A percentile compares a stretch with the other conserved stretches of the same genome.
Conservation (phyloP, 805 yeast genomes). For the Kazachstania africana region DNA sequence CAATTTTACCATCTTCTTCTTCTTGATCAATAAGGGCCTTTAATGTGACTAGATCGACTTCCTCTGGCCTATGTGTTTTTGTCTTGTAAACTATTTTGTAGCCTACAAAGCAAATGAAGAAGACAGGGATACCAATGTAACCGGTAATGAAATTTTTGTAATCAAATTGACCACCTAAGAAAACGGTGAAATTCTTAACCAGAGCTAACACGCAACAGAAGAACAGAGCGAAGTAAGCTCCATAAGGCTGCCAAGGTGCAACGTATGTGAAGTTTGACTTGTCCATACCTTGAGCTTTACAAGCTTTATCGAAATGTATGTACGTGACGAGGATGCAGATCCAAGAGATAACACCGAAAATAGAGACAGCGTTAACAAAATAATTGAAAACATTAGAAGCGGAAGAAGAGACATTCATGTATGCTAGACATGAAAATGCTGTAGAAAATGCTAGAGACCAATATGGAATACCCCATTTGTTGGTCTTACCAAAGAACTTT, state of each 20-base stretch:
- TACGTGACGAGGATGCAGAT: constrained; percentile 57
- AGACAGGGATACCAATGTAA: constrained; percentile 56
- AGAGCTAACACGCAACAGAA: constrained; percentile 45
- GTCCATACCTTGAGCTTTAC: constrained; percentile 54
- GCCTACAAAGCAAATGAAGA: constrained; percentile 40
- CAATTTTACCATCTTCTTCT: constrained; percentile 23
- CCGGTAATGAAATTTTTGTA: constrained; percentile 66
- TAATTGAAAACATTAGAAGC: constrained; percentile 50
- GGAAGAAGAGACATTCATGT: constrained; percentile 50
- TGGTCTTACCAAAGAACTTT: constrained; percentile 48
- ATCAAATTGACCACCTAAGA: constrained; percentile 47
- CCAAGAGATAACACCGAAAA: constrained; percentile 70
- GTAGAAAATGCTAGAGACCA: constrained; percentile 41
- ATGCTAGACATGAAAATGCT: constrained; percentile 52
- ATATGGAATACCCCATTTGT: constrained; percentile 60
- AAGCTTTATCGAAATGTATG: constrained; percentile 52
- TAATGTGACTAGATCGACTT: constrained; percentile 37
- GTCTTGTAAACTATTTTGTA: constrained; percentile 48
- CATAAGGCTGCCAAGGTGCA: constrained; percentile 64
- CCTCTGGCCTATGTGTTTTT: constrained; percentile 36
- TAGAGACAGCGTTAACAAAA: constrained; percentile 67
- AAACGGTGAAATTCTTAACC: constrained; percentile 63
- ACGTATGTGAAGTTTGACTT: constrained; percentile 43
- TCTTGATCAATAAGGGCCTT: constrained; percentile 23
- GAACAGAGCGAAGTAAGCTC: constrained; percentile 44